These are phyloP conservation scores for Hypoxylon sp. DNA, from an alignment of 2,329 filamentous ascomycete genomes.

Conservation along the genomic window DNA sequence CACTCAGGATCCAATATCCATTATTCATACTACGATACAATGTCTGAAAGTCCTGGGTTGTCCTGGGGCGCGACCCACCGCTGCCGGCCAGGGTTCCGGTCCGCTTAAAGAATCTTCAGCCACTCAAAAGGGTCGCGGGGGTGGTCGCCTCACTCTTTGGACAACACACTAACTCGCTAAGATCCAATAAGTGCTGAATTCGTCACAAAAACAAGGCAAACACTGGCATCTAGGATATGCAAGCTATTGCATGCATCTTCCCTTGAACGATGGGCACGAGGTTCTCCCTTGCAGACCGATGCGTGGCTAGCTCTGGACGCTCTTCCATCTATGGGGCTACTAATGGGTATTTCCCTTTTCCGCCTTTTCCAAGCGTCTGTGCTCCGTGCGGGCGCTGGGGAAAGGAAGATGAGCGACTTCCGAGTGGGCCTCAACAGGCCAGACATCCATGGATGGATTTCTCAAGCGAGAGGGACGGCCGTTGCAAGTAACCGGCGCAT, in stretches of 20 bases:
- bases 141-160: conserved; percentile 51
- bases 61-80: conserved; percentile 37
- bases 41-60: conserved; percentile 1
- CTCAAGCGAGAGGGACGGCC: conserved; percentile 18
- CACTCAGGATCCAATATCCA: background rate
- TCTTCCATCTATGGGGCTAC: conserved; percentile 22
- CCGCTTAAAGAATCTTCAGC: conserved; percentile 44
- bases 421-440: conserved; percentile 31
- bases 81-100: conserved; percentile 43
- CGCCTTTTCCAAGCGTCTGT: conserved; percentile 26
- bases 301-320: conserved; percentile 37
- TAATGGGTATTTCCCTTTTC: conserved; percentile 16
- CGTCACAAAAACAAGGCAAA: conserved; percentile 45
- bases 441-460: too few relatives aligned
- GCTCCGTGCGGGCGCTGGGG: conserved; percentile 5
- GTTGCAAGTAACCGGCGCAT: conserved; percentile 16
- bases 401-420: conserved; percentile 30
- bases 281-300: conserved; percentile 47
- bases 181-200: conserved; percentile 46
- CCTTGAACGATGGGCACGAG: conserved; percentile 45
- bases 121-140: conserved; percentile 48
- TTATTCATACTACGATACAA: background rate
- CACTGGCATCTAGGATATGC: conserved; percentile 43
- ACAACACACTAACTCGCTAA: conserved; percentile 51
- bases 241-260: conserved; percentile 46